These are phyloP conservation scores for Aspergillus campestris DNA, from an alignment of 495 filamentous ascomycete species.

Conservation along the genomic window DNA sequence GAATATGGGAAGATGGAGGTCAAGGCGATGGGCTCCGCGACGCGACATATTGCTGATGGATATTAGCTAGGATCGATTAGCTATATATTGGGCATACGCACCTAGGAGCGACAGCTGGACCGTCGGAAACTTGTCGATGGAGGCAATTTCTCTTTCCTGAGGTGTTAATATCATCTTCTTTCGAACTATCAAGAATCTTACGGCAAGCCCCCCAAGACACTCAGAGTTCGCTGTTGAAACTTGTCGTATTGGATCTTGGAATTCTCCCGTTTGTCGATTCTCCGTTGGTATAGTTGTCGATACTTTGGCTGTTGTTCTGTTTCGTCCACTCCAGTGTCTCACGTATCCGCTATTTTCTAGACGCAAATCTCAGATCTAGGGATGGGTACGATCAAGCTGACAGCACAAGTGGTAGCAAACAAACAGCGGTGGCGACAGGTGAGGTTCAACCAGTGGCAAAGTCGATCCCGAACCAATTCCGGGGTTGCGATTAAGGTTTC, in stretches of 20 bases:
- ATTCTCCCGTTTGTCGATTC: not conserved
- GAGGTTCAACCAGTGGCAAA: too few relatives aligned
- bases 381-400: slow-evolving; percentile 4
- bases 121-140: slow-evolving; percentile 55
- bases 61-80: slow-evolving; percentile 17
- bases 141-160: slow-evolving; percentile 32
- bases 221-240: slow-evolving; percentile 5
- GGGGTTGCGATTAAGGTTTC: too few relatives aligned
- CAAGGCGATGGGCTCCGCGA: slow-evolving; percentile 82
- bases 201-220: slow-evolving; percentile 27
- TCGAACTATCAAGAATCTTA: slow-evolving; percentile 39
- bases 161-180: slow-evolving; percentile 47
- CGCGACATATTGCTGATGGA: slow-evolving; percentile 56
- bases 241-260: not conserved
- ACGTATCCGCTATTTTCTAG: not conserved
- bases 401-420: too few relatives aligned
- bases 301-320: not conserved
- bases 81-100: slow-evolving; percentile 22
- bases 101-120: slow-evolving; percentile 70
- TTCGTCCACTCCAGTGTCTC: not conserved
- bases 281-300: slow-evolving; percentile 1
- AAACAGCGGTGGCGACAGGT: too few relatives aligned
- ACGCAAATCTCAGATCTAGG: slow-evolving; percentile 25
- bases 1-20: slow-evolving; percentile 86
- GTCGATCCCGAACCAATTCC: too few relatives aligned